Conservation (phyloP, 2,329 filamentous ascomycete species). For the Helotiales sp. region DNA sequence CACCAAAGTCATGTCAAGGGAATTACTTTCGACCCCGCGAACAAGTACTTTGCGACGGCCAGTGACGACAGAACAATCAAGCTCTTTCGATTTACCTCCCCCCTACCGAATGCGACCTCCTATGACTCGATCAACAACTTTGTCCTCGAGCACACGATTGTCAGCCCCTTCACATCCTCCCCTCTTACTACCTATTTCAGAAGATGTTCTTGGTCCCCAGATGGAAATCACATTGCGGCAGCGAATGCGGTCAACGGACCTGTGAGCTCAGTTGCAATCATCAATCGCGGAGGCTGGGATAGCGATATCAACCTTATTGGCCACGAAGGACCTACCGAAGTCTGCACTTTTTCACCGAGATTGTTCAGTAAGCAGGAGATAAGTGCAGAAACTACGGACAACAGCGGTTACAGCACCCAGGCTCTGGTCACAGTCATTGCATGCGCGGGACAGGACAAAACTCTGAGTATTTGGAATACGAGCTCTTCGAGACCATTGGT, state of each 20-base stretch:
- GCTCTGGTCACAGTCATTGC: conserved; percentile 88
- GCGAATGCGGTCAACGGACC: conserved; percentile 97
- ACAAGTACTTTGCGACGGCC: conserved; percentile 98
- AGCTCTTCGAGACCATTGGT: conserved; percentile 90
- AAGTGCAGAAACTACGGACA: conserved; percentile 53
- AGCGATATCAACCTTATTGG: conserved; percentile 97
- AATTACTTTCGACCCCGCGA: conserved; percentile 96
- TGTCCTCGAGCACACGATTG: conserved; percentile 89
- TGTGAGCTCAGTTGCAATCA: conserved; percentile 95
- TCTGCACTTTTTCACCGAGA: conserved; percentile 94
- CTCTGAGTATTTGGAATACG: conserved; percentile 96
- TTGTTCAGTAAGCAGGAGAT: conserved; percentile 77
- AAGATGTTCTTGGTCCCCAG: conserved; percentile 95
- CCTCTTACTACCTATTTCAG: conserved; percentile 97
- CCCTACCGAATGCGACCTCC: conserved; percentile 86
- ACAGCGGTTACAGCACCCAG: conserved; percentile 53
- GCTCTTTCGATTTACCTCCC: conserved; percentile 92
- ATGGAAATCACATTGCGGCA: conserved; percentile 95
- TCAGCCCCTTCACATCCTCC: conserved; percentile 83
- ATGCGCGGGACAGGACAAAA: conserved; percentile 95
- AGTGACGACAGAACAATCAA: conserved; percentile 97
- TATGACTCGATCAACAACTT: conserved; percentile 98
- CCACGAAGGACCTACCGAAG: conserved; percentile 95
- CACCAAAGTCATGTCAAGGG: conserved; percentile 99
- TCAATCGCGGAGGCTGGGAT: conserved; percentile 90